Conservation (phyloP, 345 rosid species). For the Melastoma malabathricum region DNA sequence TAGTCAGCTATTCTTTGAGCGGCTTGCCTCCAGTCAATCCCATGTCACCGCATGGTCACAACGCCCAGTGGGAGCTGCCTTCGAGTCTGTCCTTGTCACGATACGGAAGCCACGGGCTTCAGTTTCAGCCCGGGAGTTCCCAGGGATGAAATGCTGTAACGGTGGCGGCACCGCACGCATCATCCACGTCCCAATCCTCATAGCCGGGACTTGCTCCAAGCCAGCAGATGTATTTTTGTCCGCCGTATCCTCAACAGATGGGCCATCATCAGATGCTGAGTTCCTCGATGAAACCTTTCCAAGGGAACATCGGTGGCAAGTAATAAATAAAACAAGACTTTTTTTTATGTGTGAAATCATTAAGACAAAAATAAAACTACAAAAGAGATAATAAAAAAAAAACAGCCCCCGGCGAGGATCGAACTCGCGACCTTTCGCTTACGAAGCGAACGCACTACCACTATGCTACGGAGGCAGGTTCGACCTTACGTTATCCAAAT, state of each 20-base stretch:
- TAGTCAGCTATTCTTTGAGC: constrained; percentile 21
- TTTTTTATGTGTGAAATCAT: too few species aligned
- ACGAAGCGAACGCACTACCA: constrained; percentile 99
- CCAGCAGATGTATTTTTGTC: constrained; percentile 45
- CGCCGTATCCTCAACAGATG: constrained; percentile 38
- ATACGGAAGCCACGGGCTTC: constrained; percentile 46
- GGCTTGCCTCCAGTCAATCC: constrained; percentile 17
- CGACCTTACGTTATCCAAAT: fast-evolving
- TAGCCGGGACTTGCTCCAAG: constrained; percentile 22
- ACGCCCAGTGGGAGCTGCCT: constrained; percentile 51
- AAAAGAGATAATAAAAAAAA: neutral
- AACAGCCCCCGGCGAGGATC: constrained; percentile 45
- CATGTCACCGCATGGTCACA: constrained; percentile 18
- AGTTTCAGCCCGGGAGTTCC: constrained; percentile 32
- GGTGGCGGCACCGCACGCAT: constrained; percentile 3
- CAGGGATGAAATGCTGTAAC: constrained; percentile 3
- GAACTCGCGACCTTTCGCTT: constrained; percentile 99
- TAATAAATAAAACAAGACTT: neutral
- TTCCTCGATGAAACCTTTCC: constrained; percentile 32
- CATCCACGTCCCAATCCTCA: constrained; percentile 12
- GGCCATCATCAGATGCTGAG: constrained; percentile 25
- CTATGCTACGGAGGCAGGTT: constrained; percentile 75
- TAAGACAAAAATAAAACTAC: neutral
- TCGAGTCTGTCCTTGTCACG: constrained; percentile 57
- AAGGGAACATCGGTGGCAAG: constrained; percentile 24